Evolutionary conservation across 208 protist species (phyloP).

Genomic region (Leishmania braziliensis): DNA sequence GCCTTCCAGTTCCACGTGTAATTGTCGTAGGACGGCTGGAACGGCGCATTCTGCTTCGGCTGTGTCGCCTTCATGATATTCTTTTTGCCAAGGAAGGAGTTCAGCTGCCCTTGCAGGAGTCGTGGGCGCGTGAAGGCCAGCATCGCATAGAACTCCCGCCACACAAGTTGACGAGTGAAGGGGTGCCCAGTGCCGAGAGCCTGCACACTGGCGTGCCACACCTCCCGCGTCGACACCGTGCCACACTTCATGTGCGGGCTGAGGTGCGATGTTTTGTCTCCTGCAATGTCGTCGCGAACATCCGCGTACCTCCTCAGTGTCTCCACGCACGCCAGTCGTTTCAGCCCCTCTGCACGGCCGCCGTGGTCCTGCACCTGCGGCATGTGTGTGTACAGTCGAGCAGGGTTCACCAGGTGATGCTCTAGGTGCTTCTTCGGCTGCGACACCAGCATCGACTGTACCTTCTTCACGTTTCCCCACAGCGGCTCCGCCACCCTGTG

Average conservation of each 20-base stretch:
- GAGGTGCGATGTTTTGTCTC: conserved; percentile 67
- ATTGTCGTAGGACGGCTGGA: conserved; percentile 53
- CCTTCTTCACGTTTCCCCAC: conserved; percentile 17
- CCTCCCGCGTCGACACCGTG: conserved; percentile 69
- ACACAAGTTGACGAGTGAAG: conserved; percentile 69
- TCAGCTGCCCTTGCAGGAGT: conserved; percentile 60
- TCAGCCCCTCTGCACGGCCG: conserved; percentile 50
- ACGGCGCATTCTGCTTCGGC: conserved; percentile 56
- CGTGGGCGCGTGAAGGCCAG: conserved; percentile 59
- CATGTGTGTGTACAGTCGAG: conserved; percentile 28
- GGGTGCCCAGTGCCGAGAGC: conserved; percentile 43
- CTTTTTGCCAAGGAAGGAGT: conserved; percentile 26
- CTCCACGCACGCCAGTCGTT: conserved; percentile 33
- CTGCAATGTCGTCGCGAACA: conserved; percentile 52
- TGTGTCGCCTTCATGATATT: conserved; percentile 15
- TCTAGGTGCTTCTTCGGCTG: conserved; percentile 25
- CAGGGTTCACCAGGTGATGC: conserved; percentile 27
- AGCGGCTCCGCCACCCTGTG: conserved; percentile 31
- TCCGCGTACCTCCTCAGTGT: conserved; percentile 40
- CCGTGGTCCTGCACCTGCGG: conserved; percentile 41
- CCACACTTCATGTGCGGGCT: conserved; percentile 85
- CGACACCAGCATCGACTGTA: conserved; percentile 27
- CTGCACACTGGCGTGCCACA: conserved; percentile 39
- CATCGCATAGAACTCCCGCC: conserved; percentile 81
- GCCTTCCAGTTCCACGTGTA: conserved; percentile 69